A percentile compares a stretch with the other conserved stretches of the same genome.
Conservation (phyloP, 257 asterid species). For the Craterostigma plantagineum region DNA sequence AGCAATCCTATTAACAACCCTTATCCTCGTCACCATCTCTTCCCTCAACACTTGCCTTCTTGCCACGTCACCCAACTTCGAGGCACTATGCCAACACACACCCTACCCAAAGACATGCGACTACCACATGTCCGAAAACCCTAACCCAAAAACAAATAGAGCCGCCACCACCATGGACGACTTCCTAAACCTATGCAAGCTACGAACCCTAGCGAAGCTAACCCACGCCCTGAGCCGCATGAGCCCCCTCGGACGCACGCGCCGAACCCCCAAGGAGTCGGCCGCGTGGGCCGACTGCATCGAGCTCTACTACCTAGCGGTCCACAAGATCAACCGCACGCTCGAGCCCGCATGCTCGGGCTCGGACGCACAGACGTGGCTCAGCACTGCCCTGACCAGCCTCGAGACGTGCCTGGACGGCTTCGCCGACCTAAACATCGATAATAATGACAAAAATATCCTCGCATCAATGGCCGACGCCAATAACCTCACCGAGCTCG, state of each 20-base stretch:
- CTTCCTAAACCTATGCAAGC: constrained; percentile 27
- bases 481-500: constrained; percentile 36
- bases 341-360: constrained; percentile 26
- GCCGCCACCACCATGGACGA: constrained; percentile 15
- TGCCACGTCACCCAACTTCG: not conserved
- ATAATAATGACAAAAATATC: constrained; percentile 19
- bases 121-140: constrained; percentile 19
- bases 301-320: constrained; percentile 26
- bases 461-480: constrained; percentile 22
- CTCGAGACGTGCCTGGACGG: constrained; percentile 58
- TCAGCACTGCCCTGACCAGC: constrained; percentile 58
- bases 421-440: constrained; percentile 37
- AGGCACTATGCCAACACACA: constrained; percentile 49
- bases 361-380: constrained; percentile 59
- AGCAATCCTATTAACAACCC: too few species aligned
- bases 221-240: constrained; percentile 21
- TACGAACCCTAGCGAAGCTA: constrained; percentile 35
- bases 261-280: constrained; percentile 29
- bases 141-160: not conserved
- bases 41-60: too few species aligned
- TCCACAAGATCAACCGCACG: constrained; percentile 42
- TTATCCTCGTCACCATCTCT: too few species aligned
- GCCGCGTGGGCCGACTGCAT: constrained; percentile 69
- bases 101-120: constrained; percentile 61
- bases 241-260: constrained; percentile 21